These are phyloP conservation scores for Lotmaria passim DNA, from an alignment of 208 protist species.

Conservation along the genomic window DNA sequence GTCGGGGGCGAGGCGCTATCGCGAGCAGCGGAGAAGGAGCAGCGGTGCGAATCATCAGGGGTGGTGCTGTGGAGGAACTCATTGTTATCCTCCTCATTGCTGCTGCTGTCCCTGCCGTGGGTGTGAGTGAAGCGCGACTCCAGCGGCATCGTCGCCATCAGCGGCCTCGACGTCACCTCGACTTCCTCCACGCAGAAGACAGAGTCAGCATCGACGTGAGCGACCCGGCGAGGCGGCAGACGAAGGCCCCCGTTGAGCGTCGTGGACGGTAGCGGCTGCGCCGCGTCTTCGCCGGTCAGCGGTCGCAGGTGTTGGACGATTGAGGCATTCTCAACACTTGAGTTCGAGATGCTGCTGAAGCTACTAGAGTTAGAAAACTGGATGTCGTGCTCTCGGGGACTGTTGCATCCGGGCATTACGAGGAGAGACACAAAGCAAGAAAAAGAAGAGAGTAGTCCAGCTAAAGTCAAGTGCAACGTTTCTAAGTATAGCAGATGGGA, in stretches of 20 bases:
- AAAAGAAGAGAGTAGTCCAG: neutral
- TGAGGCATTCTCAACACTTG: neutral
- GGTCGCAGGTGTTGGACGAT: neutral
- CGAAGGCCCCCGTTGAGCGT: neutral
- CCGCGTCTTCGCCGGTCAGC: neutral
- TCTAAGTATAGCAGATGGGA: too few relatives aligned
- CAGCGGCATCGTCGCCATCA: neutral
- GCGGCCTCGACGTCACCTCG: neutral
- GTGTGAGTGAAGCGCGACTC: neutral
- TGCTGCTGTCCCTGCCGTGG: neutral
- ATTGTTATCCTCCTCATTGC: neutral
- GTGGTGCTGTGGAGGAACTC: constrained; percentile 5
- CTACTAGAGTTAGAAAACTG: constrained; percentile 26
- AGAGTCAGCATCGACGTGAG: neutral
- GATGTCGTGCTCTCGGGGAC: neutral
- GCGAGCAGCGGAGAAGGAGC: constrained; percentile 10
- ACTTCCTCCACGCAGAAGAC: neutral
- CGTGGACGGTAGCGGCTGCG: neutral
- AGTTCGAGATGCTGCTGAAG: constrained; percentile 12
- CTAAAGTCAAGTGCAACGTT: too few relatives aligned
- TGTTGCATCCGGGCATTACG: neutral
- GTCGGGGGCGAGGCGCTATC: constrained; percentile 19
- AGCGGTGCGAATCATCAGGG: neutral
- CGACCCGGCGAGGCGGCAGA: neutral
- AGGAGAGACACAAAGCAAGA: neutral